phyloP scores from a whole-genome alignment of 805 yeast species.

The Kurtzmaniella cleridarum region DNA sequence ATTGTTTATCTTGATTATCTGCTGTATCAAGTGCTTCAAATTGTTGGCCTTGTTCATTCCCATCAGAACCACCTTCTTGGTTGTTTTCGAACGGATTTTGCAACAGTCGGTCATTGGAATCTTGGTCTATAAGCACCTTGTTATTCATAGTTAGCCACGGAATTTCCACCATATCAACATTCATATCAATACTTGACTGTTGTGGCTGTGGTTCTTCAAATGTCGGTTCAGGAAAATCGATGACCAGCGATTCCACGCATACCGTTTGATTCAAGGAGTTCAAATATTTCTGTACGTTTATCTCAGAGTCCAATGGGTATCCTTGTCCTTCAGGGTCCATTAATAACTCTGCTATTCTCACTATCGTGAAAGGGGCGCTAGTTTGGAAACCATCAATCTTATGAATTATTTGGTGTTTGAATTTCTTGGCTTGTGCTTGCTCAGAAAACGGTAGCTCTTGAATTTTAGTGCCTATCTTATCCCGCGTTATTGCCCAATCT shows the following conservation, averaged over 20 bases:
- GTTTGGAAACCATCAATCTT: constrained; percentile 21
- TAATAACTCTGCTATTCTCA: constrained; percentile 43
- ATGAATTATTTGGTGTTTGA: constrained; percentile 14
- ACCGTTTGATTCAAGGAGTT: constrained; percentile 34
- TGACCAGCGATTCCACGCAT: constrained; percentile 22
- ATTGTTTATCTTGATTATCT: no score
- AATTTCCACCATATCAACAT: constrained; percentile 19
- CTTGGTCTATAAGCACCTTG: constrained; percentile 1
- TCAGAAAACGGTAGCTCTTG: no score
- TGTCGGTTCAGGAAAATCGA: constrained; percentile 18
- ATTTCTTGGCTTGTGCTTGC: no score
- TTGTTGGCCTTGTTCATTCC: constrained; percentile 2
- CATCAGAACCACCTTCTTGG: not conserved
- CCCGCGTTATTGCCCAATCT: no score
- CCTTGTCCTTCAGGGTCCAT: constrained; percentile 32
- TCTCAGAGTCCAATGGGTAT: constrained; percentile 23
- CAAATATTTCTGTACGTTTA: constrained; percentile 36
- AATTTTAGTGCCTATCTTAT: no score
- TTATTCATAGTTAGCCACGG: constrained; percentile 20
- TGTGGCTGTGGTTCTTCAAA: constrained; percentile 3
- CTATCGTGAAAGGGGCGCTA: constrained; percentile 44
- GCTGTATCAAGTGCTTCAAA: no score
- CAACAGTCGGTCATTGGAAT: not conserved
- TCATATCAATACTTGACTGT: constrained; percentile 3
- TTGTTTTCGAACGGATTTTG: no score